A percentile compares a stretch with the other conserved stretches of the same genome.
These are phyloP conservation scores for Paramecium sexaurelia DNA, from an alignment of 73 alveolate species.

Conservation along the genomic window DNA sequence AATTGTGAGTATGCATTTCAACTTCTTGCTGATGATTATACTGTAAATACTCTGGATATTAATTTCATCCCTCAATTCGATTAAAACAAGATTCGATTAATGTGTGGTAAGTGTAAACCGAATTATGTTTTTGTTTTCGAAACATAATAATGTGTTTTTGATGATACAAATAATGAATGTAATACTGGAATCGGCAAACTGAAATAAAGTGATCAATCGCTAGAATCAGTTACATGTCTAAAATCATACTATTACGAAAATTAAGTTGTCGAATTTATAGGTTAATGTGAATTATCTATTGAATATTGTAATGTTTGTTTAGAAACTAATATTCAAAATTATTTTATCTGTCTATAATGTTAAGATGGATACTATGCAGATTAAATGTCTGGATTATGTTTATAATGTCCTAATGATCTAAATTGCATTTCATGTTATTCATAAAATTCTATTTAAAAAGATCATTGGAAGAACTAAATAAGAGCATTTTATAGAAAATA, in stretches of 20 bases:
- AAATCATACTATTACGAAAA: background rate
- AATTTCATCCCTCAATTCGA: background rate
- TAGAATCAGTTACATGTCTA: background rate
- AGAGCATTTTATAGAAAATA: background rate
- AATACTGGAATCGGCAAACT: background rate
- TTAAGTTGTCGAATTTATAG: background rate
- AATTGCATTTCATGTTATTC: background rate
- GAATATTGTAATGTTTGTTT: background rate
- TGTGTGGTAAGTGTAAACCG: background rate
- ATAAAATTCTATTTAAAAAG: background rate
- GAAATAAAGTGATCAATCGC: background rate
- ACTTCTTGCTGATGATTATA: background rate
- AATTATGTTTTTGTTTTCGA: background rate
- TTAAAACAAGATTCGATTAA: background rate
- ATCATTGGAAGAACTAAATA: background rate
- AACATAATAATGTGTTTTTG: background rate
- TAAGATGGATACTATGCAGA: background rate
- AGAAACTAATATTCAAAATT: background rate
- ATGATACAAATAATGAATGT: background rate
- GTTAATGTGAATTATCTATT: background rate
- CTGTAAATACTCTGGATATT: background rate
- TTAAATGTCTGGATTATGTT: background rate
- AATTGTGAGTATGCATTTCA: background rate
- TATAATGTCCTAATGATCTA: background rate
- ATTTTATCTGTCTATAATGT: background rate